These are phyloP conservation scores for Didymella keratinophila DNA, from an alignment of 2,329 filamentous ascomycete species.

Conservation along the genomic window DNA sequence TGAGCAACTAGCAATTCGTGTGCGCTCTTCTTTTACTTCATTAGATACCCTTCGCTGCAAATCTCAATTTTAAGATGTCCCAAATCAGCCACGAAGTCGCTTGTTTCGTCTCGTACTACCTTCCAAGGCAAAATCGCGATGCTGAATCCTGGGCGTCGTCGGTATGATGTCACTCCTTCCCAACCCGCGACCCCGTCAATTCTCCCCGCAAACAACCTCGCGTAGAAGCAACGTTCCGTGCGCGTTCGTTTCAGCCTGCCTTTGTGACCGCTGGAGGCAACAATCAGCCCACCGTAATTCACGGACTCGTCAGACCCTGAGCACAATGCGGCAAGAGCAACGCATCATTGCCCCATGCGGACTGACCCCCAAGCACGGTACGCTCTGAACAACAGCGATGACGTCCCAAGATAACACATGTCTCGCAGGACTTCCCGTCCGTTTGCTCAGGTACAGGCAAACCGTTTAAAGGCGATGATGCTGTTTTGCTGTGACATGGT, in stretches of 20 bases:
- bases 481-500: constrained; percentile 1
- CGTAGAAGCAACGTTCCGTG: not conserved
- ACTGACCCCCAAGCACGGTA: constrained; percentile 7
- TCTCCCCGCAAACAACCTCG: constrained; percentile 17
- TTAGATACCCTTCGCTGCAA: constrained; percentile 7
- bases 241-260: constrained; percentile 15
- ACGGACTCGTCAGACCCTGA: constrained; percentile 17
- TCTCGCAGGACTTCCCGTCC: constrained; percentile 9
- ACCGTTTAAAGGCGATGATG: constrained; percentile 7
- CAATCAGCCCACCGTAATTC: constrained; percentile 15
- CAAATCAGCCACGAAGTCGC: not conserved
- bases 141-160: not conserved
- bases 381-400: constrained; percentile 14
- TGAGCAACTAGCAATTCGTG: not conserved
- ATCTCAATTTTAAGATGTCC: not conserved
- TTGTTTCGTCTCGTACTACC: constrained; percentile 8
- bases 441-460: constrained; percentile 7
- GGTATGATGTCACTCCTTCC: constrained; percentile 14
- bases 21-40: not conserved
- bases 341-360: constrained; percentile 20
- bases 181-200: constrained; percentile 6
- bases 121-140: constrained; percentile 9
- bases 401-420: constrained; percentile 21
- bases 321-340: constrained; percentile 12
- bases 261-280: constrained; percentile 7